These are phyloP conservation scores for Dictyostelium firmibasis DNA, from an alignment of 78 protist species.

Conservation along the genomic window DNA sequence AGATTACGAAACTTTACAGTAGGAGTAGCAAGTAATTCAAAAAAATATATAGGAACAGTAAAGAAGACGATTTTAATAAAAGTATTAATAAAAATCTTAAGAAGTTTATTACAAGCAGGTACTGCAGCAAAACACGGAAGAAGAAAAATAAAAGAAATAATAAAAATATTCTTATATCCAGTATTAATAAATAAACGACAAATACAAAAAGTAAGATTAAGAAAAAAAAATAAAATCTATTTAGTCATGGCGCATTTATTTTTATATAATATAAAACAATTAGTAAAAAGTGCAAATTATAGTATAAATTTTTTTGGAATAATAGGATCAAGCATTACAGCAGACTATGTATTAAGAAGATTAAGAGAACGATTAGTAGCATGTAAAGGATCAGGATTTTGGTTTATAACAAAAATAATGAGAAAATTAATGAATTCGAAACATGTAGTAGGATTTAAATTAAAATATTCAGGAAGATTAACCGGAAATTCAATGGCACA, in stretches of 20 bases:
- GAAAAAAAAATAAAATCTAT: conserved; percentile 20
- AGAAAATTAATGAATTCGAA: neutral
- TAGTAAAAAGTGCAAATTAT: neutral
- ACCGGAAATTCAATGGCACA: conserved; percentile 7
- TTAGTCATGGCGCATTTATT: neutral
- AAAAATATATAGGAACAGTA: neutral
- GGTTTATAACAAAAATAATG: neutral
- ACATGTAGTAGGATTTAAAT: conserved; percentile 3
- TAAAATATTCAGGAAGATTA: neutral
- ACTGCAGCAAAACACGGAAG: neutral
- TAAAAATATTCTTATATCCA: neutral
- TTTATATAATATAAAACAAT: conserved; percentile 8
- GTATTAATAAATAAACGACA: neutral
- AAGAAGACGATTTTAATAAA: neutral
- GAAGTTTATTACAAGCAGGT: neutral
- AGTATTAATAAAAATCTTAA: conserved; percentile 8
- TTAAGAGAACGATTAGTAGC: neutral
- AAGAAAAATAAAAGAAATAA: neutral
- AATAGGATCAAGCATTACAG: neutral
- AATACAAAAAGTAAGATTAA: neutral
- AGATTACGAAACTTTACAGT: no score
- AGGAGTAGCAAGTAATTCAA: neutral
- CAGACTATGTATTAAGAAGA: neutral
- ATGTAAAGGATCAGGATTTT: neutral
- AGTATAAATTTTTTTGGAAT: neutral